Conservation (phyloP, 2,329 filamentous ascomycete genomes). For the Exophiala sp. region DNA sequence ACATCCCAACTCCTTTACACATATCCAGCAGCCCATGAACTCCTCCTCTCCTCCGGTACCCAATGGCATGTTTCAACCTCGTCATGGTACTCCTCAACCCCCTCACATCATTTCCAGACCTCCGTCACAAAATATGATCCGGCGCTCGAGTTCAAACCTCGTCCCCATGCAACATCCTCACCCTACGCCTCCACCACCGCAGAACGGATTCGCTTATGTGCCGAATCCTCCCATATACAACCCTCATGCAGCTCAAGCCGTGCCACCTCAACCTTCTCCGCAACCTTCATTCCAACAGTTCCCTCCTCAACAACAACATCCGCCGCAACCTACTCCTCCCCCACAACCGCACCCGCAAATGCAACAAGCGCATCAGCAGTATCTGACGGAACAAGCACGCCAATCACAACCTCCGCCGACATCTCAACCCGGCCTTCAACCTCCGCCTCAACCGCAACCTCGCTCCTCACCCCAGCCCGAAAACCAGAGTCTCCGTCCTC, state of each 20-base stretch:
- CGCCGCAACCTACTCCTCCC: slow-evolving; percentile 40
- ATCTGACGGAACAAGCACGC: slow-evolving; percentile 71
- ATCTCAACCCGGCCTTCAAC: slow-evolving; percentile 56
- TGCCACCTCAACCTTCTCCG: slow-evolving; percentile 34
- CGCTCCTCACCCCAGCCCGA: slow-evolving; percentile 37
- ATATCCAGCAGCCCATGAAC: slow-evolving; percentile 76
- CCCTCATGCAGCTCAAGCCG: slow-evolving; percentile 50
- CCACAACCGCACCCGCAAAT: slow-evolving; percentile 40
- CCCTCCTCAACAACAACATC: slow-evolving; percentile 34
- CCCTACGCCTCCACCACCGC: slow-evolving; percentile 58
- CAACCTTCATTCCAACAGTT: slow-evolving; percentile 40
- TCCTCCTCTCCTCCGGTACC: slow-evolving; percentile 85
- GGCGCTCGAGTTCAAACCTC: slow-evolving; percentile 71
- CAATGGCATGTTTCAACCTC: slow-evolving; percentile 69
- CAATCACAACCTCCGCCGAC: slow-evolving; percentile 62
- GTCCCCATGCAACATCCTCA: slow-evolving; percentile 61
- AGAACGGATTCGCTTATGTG: slow-evolving; percentile 78
- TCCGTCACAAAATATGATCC: slow-evolving; percentile 74
- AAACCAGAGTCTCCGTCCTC: slow-evolving; percentile 32
- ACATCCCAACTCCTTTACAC: slow-evolving; percentile 66
- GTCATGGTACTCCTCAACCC: slow-evolving; percentile 79
- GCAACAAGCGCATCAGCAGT: slow-evolving; percentile 62
- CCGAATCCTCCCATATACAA: slow-evolving; percentile 84
- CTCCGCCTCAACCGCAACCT: slow-evolving; percentile 53
- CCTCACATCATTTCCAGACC: slow-evolving; percentile 67